A percentile compares a stretch with the other conserved stretches of the same genome.
Conservation (phyloP, 1,284 basidiomycete species). For the Tetrapyrgos nigripes region DNA sequence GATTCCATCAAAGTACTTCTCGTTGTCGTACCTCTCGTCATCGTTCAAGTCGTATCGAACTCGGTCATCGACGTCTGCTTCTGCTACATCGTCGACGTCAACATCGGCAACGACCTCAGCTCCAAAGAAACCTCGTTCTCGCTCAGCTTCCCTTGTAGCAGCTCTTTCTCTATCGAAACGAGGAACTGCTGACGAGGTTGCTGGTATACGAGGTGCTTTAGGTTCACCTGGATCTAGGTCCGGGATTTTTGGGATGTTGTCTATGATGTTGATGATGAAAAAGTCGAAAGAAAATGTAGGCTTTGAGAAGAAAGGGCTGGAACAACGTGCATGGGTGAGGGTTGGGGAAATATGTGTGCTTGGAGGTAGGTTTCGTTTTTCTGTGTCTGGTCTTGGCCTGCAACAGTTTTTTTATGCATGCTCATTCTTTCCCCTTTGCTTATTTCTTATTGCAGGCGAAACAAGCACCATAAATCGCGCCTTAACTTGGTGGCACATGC, state of each 20-base stretch:
- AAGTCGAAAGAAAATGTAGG: conserved; percentile 28
- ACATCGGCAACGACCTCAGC: conserved; percentile 2
- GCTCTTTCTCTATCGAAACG: conserved; percentile 38
- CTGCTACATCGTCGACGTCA: background rate
- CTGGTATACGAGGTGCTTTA: conserved; percentile 45
- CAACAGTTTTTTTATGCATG: conserved; percentile 8
- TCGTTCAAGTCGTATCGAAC: background rate
- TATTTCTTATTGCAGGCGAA: conserved; percentile 27
- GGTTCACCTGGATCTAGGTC: conserved; percentile 45
- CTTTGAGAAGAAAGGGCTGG: conserved; percentile 49
- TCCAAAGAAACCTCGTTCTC: conserved; percentile 24
- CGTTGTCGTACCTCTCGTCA: conserved; percentile 7
- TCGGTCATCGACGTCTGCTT: background rate
- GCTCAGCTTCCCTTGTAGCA: conserved; percentile 26
- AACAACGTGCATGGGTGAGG: conserved; percentile 58
- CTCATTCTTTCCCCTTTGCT: too few relatives aligned
- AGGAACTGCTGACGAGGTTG: conserved; percentile 46
- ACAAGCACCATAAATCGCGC: conserved; percentile 49
- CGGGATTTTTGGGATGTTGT: conserved; percentile 39
- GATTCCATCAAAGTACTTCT: conserved; percentile 11
- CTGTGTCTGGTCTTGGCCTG: background rate
- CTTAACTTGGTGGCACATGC: conserved; percentile 58
- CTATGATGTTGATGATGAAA: too few relatives aligned
- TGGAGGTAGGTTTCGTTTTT: conserved; percentile 36
- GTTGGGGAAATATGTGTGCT: conserved; percentile 59